Evolutionary conservation across 768 basidiomycete species (phyloP), one percentile per base, ranked within the genome.

Genomic region (Phaeotremella skinneri): DNA sequence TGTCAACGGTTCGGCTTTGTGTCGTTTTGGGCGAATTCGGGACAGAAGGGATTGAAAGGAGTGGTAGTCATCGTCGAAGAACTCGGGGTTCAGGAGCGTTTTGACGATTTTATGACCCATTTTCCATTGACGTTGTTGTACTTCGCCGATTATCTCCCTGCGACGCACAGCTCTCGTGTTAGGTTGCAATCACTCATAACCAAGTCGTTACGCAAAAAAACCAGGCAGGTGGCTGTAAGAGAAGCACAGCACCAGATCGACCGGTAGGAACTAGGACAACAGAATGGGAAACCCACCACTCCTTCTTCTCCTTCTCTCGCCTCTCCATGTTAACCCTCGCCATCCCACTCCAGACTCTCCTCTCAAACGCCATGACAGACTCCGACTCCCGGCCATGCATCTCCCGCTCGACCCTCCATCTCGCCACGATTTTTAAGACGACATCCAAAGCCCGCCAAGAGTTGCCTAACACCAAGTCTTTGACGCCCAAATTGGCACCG

Each of bases 271-370:
- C n/a, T n/a, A n/a, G n/a, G n/a, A n/a, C n/a, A n/a, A n/a, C n/a
- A n/a, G n/a, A n/a, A n/a, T n/a, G n/a, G n/a, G n/a, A n/a, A 3
- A 65, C 71, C 54, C 55, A 75, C 76, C 75, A 76, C 42, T 74
- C 71, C 23, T 61, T 61, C 49, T 66, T 55, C 55, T 72, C 69
- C 45, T 52, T 68, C 29, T 72, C 66, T 54, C 73, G 63, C n/a
- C 89, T 85, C 74, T 89, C 86, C 83, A 91, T 83, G 20, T 86
- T 86, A 52, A 91, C 79, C 59, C 83, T 85, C 3, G 91, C 91
- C 52, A 90, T 79, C 13, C 85, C 80, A 3, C 77, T 76, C 42
- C 89, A 77, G 21, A 69, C 58, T 48, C 69, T 63, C 4, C 52
- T 25, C 29, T 67, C 61, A 84, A 79, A 81, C 78, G 81, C 84